These are phyloP conservation scores for Stevia rebaudiana DNA, from an alignment of 140 eudicot genomes.

Conservation along the genomic window DNA sequence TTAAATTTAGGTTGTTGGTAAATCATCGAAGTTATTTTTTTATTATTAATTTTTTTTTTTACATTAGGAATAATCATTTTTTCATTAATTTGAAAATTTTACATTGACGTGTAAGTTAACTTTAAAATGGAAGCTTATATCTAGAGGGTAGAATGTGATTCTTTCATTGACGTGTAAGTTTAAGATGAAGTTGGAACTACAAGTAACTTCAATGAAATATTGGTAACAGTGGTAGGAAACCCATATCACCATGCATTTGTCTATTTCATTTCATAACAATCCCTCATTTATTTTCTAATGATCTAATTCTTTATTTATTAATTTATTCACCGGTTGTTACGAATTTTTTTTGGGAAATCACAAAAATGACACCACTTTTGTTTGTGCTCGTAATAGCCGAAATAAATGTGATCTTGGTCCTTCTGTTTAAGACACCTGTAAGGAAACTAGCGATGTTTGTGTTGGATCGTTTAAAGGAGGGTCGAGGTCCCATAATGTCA, in stretches of 20 bases:
- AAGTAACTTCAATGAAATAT: conserved; percentile 15
- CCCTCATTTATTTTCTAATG: background rate
- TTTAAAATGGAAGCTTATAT: conserved; percentile 15
- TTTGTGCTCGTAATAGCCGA: conserved; percentile 36
- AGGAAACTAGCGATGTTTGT: conserved; percentile 48
- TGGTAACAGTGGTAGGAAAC: conserved; percentile 3
- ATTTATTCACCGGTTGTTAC: background rate
- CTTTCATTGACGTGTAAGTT: conserved; percentile 32
- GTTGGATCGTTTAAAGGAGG: conserved; percentile 26
- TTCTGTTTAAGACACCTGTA: conserved; percentile 55
- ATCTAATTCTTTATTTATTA: background rate
- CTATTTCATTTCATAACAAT: background rate
- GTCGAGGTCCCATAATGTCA: conserved; percentile 29
- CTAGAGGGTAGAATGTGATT: conserved; percentile 31
- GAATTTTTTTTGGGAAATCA: background rate
- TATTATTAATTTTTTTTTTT: too few relatives aligned
- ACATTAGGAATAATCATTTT: too few relatives aligned
- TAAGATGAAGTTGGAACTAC: conserved; percentile 2
- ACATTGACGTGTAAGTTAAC: too few relatives aligned
- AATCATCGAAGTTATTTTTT: conserved; percentile 16
- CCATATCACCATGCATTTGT: background rate
- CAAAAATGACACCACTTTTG: conserved; percentile 27
- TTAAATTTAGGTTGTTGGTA: background rate
- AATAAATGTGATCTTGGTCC: conserved; percentile 39
- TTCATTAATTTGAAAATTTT: too few relatives aligned